Conservation (phyloP, 1,284 basidiomycete species). For the Retiboletus fuscus region DNA sequence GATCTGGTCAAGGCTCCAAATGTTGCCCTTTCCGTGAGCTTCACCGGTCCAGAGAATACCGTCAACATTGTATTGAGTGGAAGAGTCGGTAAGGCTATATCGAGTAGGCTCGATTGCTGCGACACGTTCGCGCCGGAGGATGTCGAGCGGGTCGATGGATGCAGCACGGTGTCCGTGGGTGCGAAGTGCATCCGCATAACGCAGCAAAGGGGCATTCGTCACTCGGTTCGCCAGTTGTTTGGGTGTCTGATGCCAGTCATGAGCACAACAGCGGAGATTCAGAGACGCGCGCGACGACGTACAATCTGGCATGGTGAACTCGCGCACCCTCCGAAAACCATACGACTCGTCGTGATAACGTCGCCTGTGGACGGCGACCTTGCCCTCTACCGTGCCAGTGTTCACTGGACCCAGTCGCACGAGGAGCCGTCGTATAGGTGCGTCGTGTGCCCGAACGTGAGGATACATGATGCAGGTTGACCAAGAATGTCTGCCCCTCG, state of each 20-base stretch:
- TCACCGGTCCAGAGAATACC: slow-evolving; percentile 81
- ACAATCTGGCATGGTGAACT: slow-evolving; percentile 82
- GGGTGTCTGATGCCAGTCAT: slow-evolving; percentile 61
- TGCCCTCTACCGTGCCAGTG: slow-evolving; percentile 22
- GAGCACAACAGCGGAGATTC: neutral
- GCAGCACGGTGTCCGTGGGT: slow-evolving; percentile 85
- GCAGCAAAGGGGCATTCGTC: slow-evolving; percentile 80
- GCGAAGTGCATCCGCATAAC: slow-evolving; percentile 89
- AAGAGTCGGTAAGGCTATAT: slow-evolving; percentile 75
- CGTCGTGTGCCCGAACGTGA: slow-evolving; percentile 32
- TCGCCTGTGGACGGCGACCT: slow-evolving; percentile 43
- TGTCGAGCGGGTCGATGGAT: slow-evolving; percentile 85
- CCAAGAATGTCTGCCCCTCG: neutral
- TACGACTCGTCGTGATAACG: slow-evolving; percentile 86
- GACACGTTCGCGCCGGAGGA: slow-evolving; percentile 87
- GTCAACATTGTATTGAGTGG: slow-evolving; percentile 74
- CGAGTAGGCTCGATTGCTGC: slow-evolving; percentile 82
- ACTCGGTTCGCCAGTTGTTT: slow-evolving; percentile 82
- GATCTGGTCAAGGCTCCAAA: slow-evolving; percentile 78
- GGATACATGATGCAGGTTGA: slow-evolving; percentile 30
- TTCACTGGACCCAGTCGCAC: slow-evolving; percentile 13
- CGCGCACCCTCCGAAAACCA: slow-evolving; percentile 76
- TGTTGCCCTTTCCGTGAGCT: slow-evolving; percentile 57
- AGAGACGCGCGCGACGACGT: slow-evolving; percentile 48
- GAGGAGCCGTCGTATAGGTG: slow-evolving; percentile 28